phyloP scores from a whole-genome alignment of 1,139 yeast genomes.

The Schizosaccharomyces versatilis region DNA sequence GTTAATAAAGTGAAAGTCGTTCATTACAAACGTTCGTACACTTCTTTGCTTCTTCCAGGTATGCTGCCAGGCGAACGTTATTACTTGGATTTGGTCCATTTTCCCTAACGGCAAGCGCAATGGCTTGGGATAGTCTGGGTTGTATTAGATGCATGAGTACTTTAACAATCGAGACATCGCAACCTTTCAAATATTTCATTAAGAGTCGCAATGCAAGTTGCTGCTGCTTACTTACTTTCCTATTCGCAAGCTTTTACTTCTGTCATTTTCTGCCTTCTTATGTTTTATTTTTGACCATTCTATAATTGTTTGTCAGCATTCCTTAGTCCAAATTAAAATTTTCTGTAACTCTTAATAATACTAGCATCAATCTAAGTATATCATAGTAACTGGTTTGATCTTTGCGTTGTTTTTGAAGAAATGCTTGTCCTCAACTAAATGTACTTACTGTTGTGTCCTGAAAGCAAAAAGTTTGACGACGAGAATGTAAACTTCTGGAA shows the following conservation, averaged over 20 bases:
- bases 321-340: too few species aligned
- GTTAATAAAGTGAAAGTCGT: too few species aligned
- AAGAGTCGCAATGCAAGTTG: too few species aligned
- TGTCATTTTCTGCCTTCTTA: neutral
- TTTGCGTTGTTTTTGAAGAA: neutral
- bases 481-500: neutral
- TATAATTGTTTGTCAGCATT: neutral
- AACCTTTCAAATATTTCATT: too few species aligned
- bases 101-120: neutral
- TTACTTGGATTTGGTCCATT: neutral
- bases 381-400: neutral
- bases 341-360: too few species aligned
- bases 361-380: neutral
- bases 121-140: neutral
- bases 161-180: too few species aligned
- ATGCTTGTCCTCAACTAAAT: neutral
- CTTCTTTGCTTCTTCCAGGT: neutral
- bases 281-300: slow-evolving; percentile 2
- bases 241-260: neutral
- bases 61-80: neutral
- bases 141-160: too few species aligned
- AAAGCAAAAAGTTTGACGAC: neutral
- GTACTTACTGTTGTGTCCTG: slow-evolving; percentile 1
- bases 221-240: neutral
- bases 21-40: too few species aligned